A percentile compares a stretch with the other conserved stretches of the same genome.
phyloP scores from a whole-genome alignment of 2,329 filamentous ascomycete genomes.

The Cyphellophora attinorum region DNA sequence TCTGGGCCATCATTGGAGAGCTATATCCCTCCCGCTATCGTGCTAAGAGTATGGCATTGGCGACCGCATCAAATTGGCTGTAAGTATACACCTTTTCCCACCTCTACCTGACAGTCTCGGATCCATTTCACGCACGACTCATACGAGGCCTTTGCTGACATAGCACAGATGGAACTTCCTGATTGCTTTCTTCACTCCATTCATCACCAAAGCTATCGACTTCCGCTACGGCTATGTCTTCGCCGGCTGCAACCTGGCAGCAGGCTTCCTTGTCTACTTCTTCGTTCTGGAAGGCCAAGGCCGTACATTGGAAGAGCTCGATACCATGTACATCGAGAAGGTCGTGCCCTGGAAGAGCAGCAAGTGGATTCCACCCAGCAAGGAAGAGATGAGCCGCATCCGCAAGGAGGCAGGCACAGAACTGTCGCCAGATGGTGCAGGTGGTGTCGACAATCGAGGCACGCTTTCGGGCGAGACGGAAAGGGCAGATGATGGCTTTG shows the following conservation, averaged over 20 bases:
- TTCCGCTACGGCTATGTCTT: constrained; percentile 73
- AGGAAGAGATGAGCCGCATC: constrained; percentile 13
- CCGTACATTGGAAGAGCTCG: constrained; percentile 58
- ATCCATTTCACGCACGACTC: background rate
- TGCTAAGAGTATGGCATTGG: constrained; percentile 26
- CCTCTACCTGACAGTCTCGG: background rate
- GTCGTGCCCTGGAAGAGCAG: constrained; percentile 45
- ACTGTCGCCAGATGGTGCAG: constrained; percentile 1
- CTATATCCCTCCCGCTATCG: constrained; percentile 33
- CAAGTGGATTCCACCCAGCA: constrained; percentile 10
- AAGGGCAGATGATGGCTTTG: background rate
- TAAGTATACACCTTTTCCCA: background rate
- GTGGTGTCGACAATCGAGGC: background rate
- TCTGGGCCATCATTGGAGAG: constrained; percentile 36
- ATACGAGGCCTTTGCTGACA: too few species aligned
- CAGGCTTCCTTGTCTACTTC: constrained; percentile 61
- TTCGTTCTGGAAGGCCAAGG: constrained; percentile 63
- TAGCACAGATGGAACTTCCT: constrained; percentile 76
- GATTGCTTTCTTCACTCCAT: constrained; percentile 69
- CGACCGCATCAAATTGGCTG: constrained; percentile 60
- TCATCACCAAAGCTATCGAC: constrained; percentile 63
- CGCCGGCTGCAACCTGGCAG: constrained; percentile 59
- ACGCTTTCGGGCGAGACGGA: background rate
- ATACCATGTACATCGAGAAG: constrained; percentile 62
- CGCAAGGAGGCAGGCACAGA: constrained; percentile 10